Conservation (phyloP, 495 filamentous ascomycete species). For the Hyaloscypha finlandica region DNA sequence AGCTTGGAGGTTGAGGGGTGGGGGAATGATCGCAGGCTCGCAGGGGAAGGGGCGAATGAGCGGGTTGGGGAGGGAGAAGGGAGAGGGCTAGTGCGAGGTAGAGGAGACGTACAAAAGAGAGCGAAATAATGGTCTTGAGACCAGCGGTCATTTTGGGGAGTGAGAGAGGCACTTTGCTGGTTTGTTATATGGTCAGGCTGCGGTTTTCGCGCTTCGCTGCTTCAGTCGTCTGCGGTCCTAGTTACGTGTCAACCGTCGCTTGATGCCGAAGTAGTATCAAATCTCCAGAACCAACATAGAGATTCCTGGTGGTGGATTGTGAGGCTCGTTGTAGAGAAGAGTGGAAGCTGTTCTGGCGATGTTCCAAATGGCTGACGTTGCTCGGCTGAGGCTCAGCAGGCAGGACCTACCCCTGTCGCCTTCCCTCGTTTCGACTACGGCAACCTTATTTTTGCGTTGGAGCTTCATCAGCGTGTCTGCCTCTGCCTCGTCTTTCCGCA, state of each 20-base stretch:
- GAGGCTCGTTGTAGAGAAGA: background rate
- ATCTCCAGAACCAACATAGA: background rate
- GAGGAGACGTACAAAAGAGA: conserved; percentile 77
- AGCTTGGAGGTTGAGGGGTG: background rate
- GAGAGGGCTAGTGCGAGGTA: background rate
- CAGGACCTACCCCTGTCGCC: conserved; percentile 18
- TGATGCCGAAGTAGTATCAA: background rate
- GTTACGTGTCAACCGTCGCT: background rate
- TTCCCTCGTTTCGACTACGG: conserved; percentile 4
- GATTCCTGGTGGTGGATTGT: background rate
- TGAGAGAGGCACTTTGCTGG: conserved; percentile 16
- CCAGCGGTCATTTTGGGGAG: conserved; percentile 77
- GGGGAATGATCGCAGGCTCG: too few relatives aligned
- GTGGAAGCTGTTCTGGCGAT: background rate
- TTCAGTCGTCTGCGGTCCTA: background rate
- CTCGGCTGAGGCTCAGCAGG: conserved; percentile 15
- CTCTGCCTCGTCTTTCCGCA: conserved; percentile 28
- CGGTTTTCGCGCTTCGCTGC: background rate
- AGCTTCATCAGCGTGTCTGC: conserved; percentile 35
- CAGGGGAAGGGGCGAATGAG: background rate
- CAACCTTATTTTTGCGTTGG: conserved; percentile 22
- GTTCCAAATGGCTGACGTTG: conserved; percentile 10
- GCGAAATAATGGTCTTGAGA: conserved; percentile 96
- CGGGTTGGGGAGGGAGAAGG: background rate
- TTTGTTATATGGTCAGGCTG: conserved; percentile 4